These are phyloP conservation scores for Saturnispora sanitii DNA, from an alignment of 805 yeast genomes.

Conservation along the genomic window DNA sequence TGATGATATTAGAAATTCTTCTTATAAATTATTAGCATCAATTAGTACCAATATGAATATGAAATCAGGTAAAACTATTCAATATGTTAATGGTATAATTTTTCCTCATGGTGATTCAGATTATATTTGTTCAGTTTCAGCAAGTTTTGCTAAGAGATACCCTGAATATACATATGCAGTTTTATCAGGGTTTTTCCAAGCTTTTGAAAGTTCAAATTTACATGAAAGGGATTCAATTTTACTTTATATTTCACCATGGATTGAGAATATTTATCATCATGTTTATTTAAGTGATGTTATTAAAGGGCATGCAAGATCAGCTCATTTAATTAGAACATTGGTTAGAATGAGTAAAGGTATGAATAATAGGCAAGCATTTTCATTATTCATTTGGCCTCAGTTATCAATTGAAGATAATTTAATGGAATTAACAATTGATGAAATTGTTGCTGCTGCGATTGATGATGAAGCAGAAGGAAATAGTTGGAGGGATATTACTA, in stretches of 20 bases:
- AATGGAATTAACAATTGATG: conserved; percentile 53
- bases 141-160: conserved; percentile 42
- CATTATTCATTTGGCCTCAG: conserved; percentile 57
- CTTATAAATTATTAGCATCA: conserved; percentile 54
- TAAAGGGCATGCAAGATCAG: conserved; percentile 50
- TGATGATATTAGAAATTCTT: conserved; percentile 49
- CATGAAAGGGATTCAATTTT: conserved; percentile 33
- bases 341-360: conserved; percentile 47
- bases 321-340: conserved; percentile 51
- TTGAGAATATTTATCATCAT: conserved; percentile 49
- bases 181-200: conserved; percentile 38
- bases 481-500: conserved; percentile 53
- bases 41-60: conserved; percentile 50
- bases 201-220: conserved; percentile 33
- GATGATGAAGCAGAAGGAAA: conserved; percentile 71
- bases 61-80: conserved; percentile 47
- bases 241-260: conserved; percentile 63
- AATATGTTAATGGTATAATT: conserved; percentile 47
- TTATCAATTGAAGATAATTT: conserved; percentile 53
- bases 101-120: conserved; percentile 61
- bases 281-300: conserved; percentile 46
- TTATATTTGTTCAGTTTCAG: conserved; percentile 48
- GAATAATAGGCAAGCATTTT: conserved; percentile 41
- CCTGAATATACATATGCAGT: conserved; percentile 57
- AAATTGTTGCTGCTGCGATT: conserved; percentile 60